Base-by-base conservation (phyloP, 2,329 filamentous ascomycete species). In the Colletotrichum destructivum region DNA sequence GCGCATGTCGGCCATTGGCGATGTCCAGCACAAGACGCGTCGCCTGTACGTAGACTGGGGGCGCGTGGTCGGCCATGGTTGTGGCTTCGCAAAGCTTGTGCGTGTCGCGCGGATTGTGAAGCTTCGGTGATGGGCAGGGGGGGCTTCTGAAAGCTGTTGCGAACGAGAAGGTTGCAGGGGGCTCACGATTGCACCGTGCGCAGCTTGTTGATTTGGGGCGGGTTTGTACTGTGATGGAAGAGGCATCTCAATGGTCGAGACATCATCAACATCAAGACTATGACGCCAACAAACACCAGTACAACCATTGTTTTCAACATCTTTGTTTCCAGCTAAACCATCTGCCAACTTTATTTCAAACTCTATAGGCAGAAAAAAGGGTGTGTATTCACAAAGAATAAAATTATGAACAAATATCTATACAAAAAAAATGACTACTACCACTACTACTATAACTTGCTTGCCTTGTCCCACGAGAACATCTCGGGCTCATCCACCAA, bases 1-100 rank as follows among this genome's bases (percentile, higher is more conserved):
- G 81, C 13, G 78, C 77, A 79, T 88, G 86, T 4, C 83, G 84
- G 35, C 88, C 86, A 62, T 81, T 85, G 71, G 84, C 82, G 23
- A 89, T 76, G 70, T 88, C 84, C 5, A 83, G 75, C 2, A 76
- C 82, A 16, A 82, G 67, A 0, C 56, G 71, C 16, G n/a, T 62
- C 44, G 62, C 68, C 56, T 74, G 71, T 11, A 60, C 21, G 46
- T 69, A 47, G 18, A 73, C 18, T 6, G 72, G 60, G 12, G 66
- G 61, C 23, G 73, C 18, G 44, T 47, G 42, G 11, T 74, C 69
- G 55, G 66, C 72, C 74, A 75, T 75, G n/a, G 62, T 66, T 38
- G 56, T 44, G 54, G 67, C 67, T 66, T 67, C 54, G 31, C 52
- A 13, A 38, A 63, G 62, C 59, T 59, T 38, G 35, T 38, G 35